These are phyloP conservation scores for Hypoxylon trugodes DNA, from an alignment of 495 filamentous ascomycete species.

Conservation along the genomic window DNA sequence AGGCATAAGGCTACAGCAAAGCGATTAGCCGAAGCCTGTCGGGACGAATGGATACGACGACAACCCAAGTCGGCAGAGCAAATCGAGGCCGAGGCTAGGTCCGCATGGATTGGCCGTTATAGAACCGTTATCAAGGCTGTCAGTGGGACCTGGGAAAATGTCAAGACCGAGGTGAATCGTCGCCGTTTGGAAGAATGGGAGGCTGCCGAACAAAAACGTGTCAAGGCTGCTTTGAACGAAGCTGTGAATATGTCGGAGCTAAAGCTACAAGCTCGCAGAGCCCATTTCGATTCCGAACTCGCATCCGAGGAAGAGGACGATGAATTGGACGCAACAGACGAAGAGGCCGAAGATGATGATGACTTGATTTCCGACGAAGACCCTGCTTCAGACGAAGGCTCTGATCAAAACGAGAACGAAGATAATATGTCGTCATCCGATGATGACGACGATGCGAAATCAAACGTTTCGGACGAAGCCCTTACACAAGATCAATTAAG, in stretches of 20 bases:
- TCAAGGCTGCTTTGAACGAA: conserved; percentile 83
- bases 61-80: conserved; percentile 78
- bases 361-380: conserved; percentile 69
- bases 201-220: conserved; percentile 80
- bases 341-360: conserved; percentile 60
- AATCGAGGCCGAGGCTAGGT: conserved; percentile 64
- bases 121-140: conserved; percentile 75
- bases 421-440: conserved; percentile 76
- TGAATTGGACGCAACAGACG: conserved; percentile 53
- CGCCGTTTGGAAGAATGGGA: conserved; percentile 79
- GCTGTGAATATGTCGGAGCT: conserved; percentile 76
- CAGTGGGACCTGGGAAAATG: conserved; percentile 79
- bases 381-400: conserved; percentile 20
- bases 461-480: conserved; percentile 71
- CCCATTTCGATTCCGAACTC: conserved; percentile 57
- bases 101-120: conserved; percentile 63
- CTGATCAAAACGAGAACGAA: conserved; percentile 56
- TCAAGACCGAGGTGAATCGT: conserved; percentile 77
- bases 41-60: conserved; percentile 67
- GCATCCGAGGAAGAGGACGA: conserved; percentile 63
- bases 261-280: conserved; percentile 62
- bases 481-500: conserved; percentile 82
- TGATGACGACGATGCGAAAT: conserved; percentile 66
- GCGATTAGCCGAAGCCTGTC: conserved; percentile 66
- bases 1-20: conserved; percentile 75